phyloP scores from a whole-genome alignment of 164 flowering plant genomes.

The Houttuynia cordata region DNA sequence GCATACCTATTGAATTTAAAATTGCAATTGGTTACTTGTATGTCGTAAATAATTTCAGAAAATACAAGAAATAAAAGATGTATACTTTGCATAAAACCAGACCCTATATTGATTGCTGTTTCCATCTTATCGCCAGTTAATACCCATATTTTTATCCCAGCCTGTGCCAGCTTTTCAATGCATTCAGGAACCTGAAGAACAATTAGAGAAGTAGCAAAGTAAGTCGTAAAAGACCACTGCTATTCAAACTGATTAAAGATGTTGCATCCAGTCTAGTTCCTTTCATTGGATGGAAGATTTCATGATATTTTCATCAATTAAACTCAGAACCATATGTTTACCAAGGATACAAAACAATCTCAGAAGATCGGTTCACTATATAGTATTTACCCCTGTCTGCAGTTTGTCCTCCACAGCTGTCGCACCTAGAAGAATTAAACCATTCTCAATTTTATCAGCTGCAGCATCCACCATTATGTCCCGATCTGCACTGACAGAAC shows the following conservation, averaged over 20 bases:
- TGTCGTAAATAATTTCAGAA: neutral
- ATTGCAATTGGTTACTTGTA: neutral
- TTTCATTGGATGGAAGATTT: too few relatives aligned
- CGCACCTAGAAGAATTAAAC: conserved; percentile 75
- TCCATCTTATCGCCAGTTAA: conserved; percentile 90
- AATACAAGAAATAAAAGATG: neutral
- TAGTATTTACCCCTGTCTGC: conserved; percentile 73
- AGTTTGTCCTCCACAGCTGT: conserved; percentile 92
- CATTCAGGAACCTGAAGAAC: conserved; percentile 71
- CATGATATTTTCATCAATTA: too few relatives aligned
- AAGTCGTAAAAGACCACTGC: too few relatives aligned
- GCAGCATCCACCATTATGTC: conserved; percentile 47
- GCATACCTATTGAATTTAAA: conserved; percentile 49
- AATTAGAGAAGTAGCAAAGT: neutral
- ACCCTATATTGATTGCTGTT: conserved; percentile 95
- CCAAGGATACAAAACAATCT: neutral
- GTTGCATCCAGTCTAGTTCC: too few relatives aligned
- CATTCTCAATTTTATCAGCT: conserved; percentile 63
- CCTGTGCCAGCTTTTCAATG: conserved; percentile 65
- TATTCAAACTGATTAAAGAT: too few relatives aligned
- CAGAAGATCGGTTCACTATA: neutral
- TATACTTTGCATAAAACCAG: neutral
- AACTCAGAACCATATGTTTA: neutral
- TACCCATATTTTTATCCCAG: conserved; percentile 82
- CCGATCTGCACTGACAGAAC: conserved; percentile 49